Conservation (phyloP, 805 yeast species). For the fission yeast (Schizosaccharomyces pombe) region ASM294v3 CU329670.1:395501-396000, state of each 20-base stretch:
- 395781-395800: background rate
- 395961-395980: background rate
- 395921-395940: background rate
- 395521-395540: background rate
- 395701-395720: background rate
- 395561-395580: background rate
- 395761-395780: background rate
- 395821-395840: background rate
- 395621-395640: background rate
- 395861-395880: too few relatives aligned
- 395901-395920: background rate
- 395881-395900: too few relatives aligned
- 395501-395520: background rate
- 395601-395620: background rate
- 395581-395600: background rate
- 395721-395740: background rate
- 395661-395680: background rate
- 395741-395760: background rate
- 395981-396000: background rate
- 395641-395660: background rate
- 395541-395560: background rate
- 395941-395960: background rate
- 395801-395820: background rate
- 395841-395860: background rate
- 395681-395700: background rate